Percentiles rank a stretch among this genome's conserved stretches.
phyloP scores from a whole-genome alignment of 164 flowering plant species.

The Dillenia suffruticosa region DNA sequence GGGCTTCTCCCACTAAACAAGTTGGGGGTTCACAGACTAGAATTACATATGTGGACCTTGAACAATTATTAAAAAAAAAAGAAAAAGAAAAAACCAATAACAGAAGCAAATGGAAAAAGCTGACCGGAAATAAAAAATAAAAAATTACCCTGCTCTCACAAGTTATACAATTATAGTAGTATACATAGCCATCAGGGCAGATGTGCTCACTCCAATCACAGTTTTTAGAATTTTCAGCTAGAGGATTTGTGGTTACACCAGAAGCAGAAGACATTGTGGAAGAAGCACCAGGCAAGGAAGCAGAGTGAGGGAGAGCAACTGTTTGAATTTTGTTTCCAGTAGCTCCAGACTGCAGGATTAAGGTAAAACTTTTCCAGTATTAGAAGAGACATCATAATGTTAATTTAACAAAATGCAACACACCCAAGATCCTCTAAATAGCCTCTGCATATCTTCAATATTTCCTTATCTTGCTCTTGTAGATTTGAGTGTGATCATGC shows the following conservation, averaged over 20 bases:
- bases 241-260: constrained; percentile 15
- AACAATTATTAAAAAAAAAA: no score
- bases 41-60: no score
- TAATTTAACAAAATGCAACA: no score
- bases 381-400: no score
- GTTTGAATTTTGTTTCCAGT: constrained; percentile 19
- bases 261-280: constrained; percentile 10
- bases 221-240: constrained; percentile 17
- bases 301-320: constrained; percentile 2
- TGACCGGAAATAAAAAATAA: neutral
- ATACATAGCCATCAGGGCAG: constrained; percentile 61
- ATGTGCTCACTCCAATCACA: constrained; percentile 77
- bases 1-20: constrained; percentile 62
- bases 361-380: no score
- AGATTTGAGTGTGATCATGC: no score
- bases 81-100: no score
- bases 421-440: no score
- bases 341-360: constrained; percentile 13
- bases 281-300: neutral
- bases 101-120: no score
- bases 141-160: constrained; percentile 52
- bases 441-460: no score
- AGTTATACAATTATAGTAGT: constrained; percentile 53
- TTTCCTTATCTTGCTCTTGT: no score
- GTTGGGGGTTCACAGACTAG: neutral